Conservation (phyloP, 306 rosid species). For the Vachellia collinsii region DNA sequence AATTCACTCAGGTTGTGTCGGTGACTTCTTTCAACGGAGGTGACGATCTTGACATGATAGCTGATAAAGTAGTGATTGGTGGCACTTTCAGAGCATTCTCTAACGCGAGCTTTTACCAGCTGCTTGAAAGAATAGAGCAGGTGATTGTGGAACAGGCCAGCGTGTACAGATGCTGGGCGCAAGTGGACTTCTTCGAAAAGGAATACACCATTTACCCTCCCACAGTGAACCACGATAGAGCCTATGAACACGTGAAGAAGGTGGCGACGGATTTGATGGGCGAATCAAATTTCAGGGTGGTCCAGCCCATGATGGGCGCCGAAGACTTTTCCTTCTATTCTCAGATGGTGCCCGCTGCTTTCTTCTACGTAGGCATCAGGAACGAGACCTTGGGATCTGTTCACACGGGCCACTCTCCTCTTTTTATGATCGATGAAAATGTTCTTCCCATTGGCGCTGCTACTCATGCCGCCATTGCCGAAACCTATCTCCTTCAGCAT, state of each 20-base stretch:
- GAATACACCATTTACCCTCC: conserved; percentile 85
- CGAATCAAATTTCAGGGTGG: conserved; percentile 69
- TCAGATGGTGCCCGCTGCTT: conserved; percentile 69
- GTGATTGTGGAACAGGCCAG: conserved; percentile 87
- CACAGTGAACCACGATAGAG: conserved; percentile 69
- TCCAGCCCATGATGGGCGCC: conserved; percentile 93
- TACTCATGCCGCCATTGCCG: conserved; percentile 80
- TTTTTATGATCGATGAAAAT: conserved; percentile 87
- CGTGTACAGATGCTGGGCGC: conserved; percentile 76
- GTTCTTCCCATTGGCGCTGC: conserved; percentile 84
- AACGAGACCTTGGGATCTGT: conserved; percentile 83
- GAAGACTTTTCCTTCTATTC: conserved; percentile 93
- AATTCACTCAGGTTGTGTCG: conserved; percentile 68
- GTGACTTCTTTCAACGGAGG: conserved; percentile 88
- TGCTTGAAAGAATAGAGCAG: conserved; percentile 81
- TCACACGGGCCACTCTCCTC: conserved; percentile 91
- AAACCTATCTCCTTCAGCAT: conserved; percentile 76
- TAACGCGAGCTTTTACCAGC: conserved; percentile 75
- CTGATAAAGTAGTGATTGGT: conserved; percentile 69
- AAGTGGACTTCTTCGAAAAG: conserved; percentile 77
- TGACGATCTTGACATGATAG: conserved; percentile 63
- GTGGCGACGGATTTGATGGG: conserved; percentile 75
- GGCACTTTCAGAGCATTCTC: conserved; percentile 97
- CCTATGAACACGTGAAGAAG: conserved; percentile 84
- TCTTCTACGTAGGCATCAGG: conserved; percentile 82